Evolutionary conservation across 225 moss, liverwort and hornwort genomes (phyloP).

Genomic region (Pseudisothecium myosuroides): DNA sequence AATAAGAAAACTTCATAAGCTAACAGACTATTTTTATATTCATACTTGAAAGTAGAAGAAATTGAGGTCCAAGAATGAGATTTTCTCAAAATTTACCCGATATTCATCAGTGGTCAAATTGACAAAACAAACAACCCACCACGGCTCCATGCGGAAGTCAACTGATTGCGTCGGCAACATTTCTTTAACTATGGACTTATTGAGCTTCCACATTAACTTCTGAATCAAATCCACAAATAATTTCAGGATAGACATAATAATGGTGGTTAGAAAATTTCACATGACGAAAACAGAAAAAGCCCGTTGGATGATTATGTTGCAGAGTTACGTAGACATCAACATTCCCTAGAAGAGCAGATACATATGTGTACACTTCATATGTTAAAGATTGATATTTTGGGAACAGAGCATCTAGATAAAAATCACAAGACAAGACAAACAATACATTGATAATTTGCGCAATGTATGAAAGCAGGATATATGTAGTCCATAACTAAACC

Average conservation of each 20-base stretch:
- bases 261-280: not conserved
- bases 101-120: slow-evolving; percentile 93
- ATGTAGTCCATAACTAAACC: not conserved
- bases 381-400: not conserved
- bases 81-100: slow-evolving; percentile 47
- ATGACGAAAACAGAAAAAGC: not conserved
- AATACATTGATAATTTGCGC: not conserved
- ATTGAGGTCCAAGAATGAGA: not conserved
- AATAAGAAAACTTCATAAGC: not conserved
- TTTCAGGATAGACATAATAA: not conserved
- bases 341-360: not conserved
- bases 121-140: slow-evolving; percentile 94
- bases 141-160: slow-evolving; percentile 83
- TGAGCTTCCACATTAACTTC: slow-evolving; percentile 99
- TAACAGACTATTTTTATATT: not conserved
- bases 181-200: slow-evolving; percentile 91
- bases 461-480: not conserved
- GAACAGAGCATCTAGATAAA: not conserved
- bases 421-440: not conserved
- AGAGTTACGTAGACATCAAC: not conserved
- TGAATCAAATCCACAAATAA: slow-evolving; percentile 11
- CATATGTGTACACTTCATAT: not conserved
- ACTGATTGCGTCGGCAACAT: slow-evolving; percentile 80
- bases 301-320: not conserved
- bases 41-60: not conserved